These are phyloP conservation scores for Solanum pennellii DNA, from an alignment of 257 asterid species.

Conservation along the genomic window DNA sequence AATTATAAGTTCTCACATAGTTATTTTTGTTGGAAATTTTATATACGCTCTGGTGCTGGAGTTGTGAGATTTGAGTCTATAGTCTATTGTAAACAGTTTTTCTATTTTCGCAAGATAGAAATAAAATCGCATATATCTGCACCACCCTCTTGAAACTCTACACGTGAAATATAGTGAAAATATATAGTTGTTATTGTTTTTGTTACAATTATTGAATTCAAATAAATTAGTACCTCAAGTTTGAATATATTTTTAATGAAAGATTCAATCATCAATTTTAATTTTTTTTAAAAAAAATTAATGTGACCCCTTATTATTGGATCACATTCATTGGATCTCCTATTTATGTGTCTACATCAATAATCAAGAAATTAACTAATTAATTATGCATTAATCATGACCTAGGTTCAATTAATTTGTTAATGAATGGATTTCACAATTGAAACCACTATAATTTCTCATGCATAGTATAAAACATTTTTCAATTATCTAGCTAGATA, in stretches of 20 bases:
- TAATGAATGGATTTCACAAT: background rate
- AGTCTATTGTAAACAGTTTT: too few relatives aligned
- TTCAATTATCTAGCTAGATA: background rate
- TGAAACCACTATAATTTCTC: background rate
- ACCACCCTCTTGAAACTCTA: background rate
- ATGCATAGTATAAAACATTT: background rate
- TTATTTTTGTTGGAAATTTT: background rate
- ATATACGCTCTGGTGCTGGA: background rate
- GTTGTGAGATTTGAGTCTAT: background rate
- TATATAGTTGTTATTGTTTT: background rate
- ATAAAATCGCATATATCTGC: background rate
- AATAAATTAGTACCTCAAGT: background rate
- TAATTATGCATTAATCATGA: background rate
- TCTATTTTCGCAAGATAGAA: too few relatives aligned
- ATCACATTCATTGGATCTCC: background rate
- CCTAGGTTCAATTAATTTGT: background rate
- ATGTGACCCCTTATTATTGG: background rate
- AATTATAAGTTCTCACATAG: background rate
- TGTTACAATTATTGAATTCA: background rate
- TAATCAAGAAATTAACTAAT: background rate
- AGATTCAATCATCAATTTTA: background rate
- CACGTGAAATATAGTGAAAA: background rate
- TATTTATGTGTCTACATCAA: background rate
- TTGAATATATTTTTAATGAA: background rate
- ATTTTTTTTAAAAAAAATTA: background rate